Conservation (phyloP, 768 basidiomycete species). For the Lenzites betulinus region DNA sequence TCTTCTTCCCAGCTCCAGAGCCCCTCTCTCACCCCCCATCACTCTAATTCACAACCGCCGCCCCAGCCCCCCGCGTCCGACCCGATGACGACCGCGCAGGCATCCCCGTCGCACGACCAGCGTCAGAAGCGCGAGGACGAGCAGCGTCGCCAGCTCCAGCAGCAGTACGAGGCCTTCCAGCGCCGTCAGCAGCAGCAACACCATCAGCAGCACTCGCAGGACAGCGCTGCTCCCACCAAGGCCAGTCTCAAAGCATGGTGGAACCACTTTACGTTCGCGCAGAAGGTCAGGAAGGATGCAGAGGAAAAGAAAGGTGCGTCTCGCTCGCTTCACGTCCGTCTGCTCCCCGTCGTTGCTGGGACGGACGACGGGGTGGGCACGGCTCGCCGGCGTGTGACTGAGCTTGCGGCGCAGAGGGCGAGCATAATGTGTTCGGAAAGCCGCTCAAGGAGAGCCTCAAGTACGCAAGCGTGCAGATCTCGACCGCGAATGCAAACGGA, state of each 20-base stretch:
- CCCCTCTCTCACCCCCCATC: constrained; percentile 6
- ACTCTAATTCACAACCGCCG: constrained; percentile 4
- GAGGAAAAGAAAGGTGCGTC: constrained; percentile 46
- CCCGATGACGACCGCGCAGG: constrained; percentile 13
- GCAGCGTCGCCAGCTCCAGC: constrained; percentile 12
- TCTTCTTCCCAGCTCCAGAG: background rate
- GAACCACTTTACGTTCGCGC: constrained; percentile 69
- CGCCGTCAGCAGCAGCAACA: constrained; percentile 11
- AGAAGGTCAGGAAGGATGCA: constrained; percentile 59
- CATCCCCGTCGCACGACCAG: constrained; percentile 2
- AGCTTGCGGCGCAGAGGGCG: constrained; percentile 35
- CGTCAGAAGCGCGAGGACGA: constrained; percentile 1
- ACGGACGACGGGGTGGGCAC: constrained; percentile 4
- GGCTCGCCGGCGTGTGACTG: background rate
- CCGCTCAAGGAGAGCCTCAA: constrained; percentile 81
- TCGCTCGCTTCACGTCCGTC: background rate
- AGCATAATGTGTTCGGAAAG: constrained; percentile 76
- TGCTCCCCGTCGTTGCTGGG: background rate
- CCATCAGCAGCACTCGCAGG: constrained; percentile 6
- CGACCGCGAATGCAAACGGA: constrained; percentile 80
- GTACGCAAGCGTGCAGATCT: constrained; percentile 92
- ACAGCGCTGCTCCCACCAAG: constrained; percentile 24
- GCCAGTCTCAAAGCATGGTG: constrained; percentile 75
- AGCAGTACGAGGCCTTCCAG: constrained; percentile 10
- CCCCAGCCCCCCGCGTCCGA: background rate